These are phyloP conservation scores for Parsonsia alboflavescens DNA, from an alignment of 257 asterid genomes.

Conservation along the genomic window DNA sequence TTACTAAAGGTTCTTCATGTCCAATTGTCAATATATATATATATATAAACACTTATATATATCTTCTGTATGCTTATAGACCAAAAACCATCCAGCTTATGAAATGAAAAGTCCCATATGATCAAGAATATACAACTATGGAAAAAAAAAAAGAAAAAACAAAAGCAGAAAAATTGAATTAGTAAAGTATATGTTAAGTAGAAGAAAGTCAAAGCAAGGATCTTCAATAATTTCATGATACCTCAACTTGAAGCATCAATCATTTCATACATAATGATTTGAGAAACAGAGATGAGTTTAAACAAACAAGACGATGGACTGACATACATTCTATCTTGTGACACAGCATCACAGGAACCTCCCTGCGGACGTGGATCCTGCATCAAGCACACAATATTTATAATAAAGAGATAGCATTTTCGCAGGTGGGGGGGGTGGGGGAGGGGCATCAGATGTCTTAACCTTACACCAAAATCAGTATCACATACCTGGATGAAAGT, in stretches of 20 bases:
- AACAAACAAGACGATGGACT: neutral
- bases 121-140: neutral
- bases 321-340: conserved; percentile 51
- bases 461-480: conserved; percentile 16
- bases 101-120: neutral
- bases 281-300: neutral
- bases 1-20: neutral
- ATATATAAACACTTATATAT: neutral
- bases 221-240: neutral
- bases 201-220: neutral
- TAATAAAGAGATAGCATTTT: conserved; percentile 11
- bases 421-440: no score
- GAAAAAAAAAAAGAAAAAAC: neutral
- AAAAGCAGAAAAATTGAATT: neutral
- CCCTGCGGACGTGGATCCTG: conserved; percentile 41
- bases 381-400: conserved; percentile 15
- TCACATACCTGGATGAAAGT: conserved; percentile 54
- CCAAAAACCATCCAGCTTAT: neutral
- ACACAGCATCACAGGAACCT: conserved; percentile 26
- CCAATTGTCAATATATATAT: neutral
- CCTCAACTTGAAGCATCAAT: neutral
- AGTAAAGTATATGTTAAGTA: neutral
- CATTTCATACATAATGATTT: neutral
- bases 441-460: conserved; percentile 1
- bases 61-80: no score